Base-by-base conservation (phyloP, 108 stramenopile species). In the Cylindrotheca closterium region DNA sequence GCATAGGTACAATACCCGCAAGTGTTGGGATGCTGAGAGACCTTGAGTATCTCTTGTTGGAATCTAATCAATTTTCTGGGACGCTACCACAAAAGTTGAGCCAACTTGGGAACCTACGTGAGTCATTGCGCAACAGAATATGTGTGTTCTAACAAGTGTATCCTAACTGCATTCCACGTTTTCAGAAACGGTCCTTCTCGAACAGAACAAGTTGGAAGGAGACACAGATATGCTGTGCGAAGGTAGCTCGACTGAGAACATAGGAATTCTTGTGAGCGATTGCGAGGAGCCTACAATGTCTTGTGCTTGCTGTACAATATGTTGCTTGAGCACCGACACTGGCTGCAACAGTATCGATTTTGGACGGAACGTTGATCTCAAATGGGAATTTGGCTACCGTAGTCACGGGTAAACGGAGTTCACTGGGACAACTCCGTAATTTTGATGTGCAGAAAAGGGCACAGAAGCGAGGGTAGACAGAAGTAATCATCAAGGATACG, bases 181-280 rank as follows among this genome's bases (percentile, higher is more conserved):
- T 49, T 47, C 33, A 71, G 70, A 71, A 29, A 47, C 46, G 19
- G 51, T 73, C 1, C 19, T 60, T 1, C 37, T 73, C 3, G 64
- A 73, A 21, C 45, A 46, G 17, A 73, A 73, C 27, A 26, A 30
- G 27, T 22, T 73, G 18, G 59, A 31, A 24, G 71, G 71, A 10
- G 18, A 37, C n/a, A 48, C 56, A 3, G 48, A 71, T 18, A 10
- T 37, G 4, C 25, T 71, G 26, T 71, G 70, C 37, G 18, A 22
- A 22, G 29, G 29, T 19, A 12, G 18, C 1, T 19, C 42, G 3
- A 19, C 28, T 45, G 58, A 28, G 2, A 59, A 59, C 23, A 34
- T 59, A 5, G 22, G 32, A 3, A 12, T 19, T 48, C 48, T 61
- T 49, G 31, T 28, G 15, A 49, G 63, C 31, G 52, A 64, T 22